Evolutionary conservation across 2,329 filamentous ascomycete species (phyloP), one percentile per base, ranked within the genome.

Genomic region (Bertia moriformis): DNA sequence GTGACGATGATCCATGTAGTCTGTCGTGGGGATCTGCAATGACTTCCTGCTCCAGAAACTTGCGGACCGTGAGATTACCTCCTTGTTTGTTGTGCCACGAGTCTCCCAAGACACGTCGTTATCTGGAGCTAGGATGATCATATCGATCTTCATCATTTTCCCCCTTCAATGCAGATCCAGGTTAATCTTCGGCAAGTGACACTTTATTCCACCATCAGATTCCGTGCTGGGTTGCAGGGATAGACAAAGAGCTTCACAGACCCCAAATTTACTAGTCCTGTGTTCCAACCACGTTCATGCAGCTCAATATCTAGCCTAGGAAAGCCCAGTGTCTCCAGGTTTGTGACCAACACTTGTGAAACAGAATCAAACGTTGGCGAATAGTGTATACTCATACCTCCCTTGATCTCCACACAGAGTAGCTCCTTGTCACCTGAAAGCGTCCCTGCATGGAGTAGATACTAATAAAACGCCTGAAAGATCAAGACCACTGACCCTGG

Each of bases 391-490:
- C n/a, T n/a, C n/a, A n/a, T n/a, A n/a, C 12, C 14, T 7, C 4
- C 14, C 29, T 10, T 14, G 14, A 14, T 36, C 38, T 14, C 20
- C 12, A 18, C 27, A 19, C 33, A 27, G 20, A 18, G 24, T 10
- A 22, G 4, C 19, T 4, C 14, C 4, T 22, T 20, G 19, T n/a
- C 19, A 32, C 7, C 3, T n/a, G 19, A 29, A n/a, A 22, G n/a
- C 2, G 17, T 14, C n/a, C 18, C 32, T 15, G 32, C 29, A 4
- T 15, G 66, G 2, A 78, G 51, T 2, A 77, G 51, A 45, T 67
- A 76, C 0, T 73, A 73, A 29, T 77, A 62, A 3, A 78, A 54
- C 4, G 73, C 71, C 49, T 78, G 73, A 39, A 77, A 61, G 1
- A 73, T 63, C 12, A 78, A 56, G 36, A 64, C 68, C 4, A 71